Conservation (phyloP, 2,329 filamentous ascomycete genomes). For the Lachnum nothofagi region DNA sequence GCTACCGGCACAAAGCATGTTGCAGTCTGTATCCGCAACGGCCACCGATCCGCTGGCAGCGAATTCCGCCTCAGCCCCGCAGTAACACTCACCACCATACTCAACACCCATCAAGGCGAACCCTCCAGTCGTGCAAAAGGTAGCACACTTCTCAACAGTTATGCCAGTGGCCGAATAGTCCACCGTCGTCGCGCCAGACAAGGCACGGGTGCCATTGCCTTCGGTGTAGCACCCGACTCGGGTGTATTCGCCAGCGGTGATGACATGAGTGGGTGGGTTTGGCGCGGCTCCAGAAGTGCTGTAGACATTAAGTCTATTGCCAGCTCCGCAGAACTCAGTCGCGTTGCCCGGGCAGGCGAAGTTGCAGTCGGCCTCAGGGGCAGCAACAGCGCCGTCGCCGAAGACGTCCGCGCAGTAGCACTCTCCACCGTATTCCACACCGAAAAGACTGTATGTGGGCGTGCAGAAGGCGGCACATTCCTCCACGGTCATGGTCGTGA, state of each 20-base stretch:
- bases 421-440: constrained; percentile 32
- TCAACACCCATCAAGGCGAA: constrained; percentile 42
- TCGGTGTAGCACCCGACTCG: constrained; percentile 15
- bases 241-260: constrained; percentile 2
- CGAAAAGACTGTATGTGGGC: constrained; percentile 26
- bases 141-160: constrained; percentile 19
- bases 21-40: constrained; percentile 21
- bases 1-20: constrained; percentile 23
- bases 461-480: constrained; percentile 6
- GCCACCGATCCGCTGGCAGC: constrained; percentile 9
- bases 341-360: constrained; percentile 24
- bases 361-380: constrained; percentile 18
- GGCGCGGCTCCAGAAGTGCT: too few species aligned
- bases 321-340: constrained; percentile 30
- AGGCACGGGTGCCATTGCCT: constrained; percentile 35
- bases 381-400: constrained; percentile 12
- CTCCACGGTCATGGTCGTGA: constrained; percentile 8
- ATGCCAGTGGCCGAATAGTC: constrained; percentile 9
- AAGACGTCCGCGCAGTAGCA: constrained; percentile 28
- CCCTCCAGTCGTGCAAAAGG: constrained; percentile 10
- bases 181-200: constrained; percentile 27
- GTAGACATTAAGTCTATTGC: constrained; percentile 23
- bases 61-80: constrained; percentile 9
- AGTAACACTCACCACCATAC: constrained; percentile 42
- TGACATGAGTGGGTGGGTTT: constrained; percentile 6